A percentile compares a stretch with the other conserved stretches of the same genome.
These are phyloP conservation scores for Plasmodium coatneyi DNA, from an alignment of 169 alveolate genomes.

Conservation along the genomic window DNA sequence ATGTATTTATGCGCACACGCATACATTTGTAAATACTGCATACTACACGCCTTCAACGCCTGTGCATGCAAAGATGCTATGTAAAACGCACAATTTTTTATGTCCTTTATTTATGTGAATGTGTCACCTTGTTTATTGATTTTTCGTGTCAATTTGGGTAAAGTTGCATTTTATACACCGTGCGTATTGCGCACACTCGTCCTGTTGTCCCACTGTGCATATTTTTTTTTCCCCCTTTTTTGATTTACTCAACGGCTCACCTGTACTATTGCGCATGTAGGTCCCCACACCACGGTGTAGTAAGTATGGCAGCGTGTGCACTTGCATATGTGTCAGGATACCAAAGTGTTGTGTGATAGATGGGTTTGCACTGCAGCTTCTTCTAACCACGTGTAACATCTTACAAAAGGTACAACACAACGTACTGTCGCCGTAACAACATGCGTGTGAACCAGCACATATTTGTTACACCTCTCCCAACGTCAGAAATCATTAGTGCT, in stretches of 20 bases:
- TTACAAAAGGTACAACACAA: not conserved
- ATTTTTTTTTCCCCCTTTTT: not conserved
- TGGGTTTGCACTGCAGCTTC: not conserved
- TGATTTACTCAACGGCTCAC: not conserved
- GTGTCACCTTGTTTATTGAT: not conserved
- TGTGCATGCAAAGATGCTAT: not conserved
- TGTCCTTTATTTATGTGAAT: not conserved
- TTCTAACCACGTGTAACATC: not conserved
- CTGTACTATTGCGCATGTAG: not conserved
- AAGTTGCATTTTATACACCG: not conserved
- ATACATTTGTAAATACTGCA: not conserved
- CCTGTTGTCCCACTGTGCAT: not conserved
- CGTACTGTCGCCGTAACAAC: not conserved
- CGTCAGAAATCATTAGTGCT: not conserved
- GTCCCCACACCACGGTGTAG: not conserved
- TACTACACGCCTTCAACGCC: not conserved
- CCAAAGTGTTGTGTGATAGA: not conserved
- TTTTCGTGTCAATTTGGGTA: not conserved
- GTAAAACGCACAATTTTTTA: not conserved
- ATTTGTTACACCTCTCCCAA: not conserved
- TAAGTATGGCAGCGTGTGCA: not conserved
- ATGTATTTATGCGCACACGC: not conserved
- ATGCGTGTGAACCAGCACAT: not conserved
- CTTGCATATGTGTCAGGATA: slow-evolving; percentile 1
- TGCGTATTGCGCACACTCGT: not conserved